Evolutionary conservation across 2,329 filamentous ascomycete genomes (phyloP), one percentile per base, ranked within the genome.

Genomic region (Ophiocordyceps camponoti-leonardi): DNA sequence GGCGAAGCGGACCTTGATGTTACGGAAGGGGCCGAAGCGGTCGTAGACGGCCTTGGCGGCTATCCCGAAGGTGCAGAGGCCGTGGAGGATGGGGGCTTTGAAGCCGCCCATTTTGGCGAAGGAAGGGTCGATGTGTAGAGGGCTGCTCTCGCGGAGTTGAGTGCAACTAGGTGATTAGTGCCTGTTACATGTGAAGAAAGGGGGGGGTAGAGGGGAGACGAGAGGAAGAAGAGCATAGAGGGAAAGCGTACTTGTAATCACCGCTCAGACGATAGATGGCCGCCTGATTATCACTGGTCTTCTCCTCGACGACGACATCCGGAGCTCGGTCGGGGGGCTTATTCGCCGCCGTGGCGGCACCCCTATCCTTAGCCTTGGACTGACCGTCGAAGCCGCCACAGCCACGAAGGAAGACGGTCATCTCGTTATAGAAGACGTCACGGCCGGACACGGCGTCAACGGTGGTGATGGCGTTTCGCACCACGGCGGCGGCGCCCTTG

Each of bases 41-140:
- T 86, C 76, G 61, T 88, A 83, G 37, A 98, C 79, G 49, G 90
- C 87, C 73, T 94, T 95, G 52, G 82, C 86, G 16, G 85, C 81
- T 52, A 96, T 78, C 54, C 92, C 92, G 57, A 98, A 90, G 61
- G 81, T 92, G 75, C 87, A 94, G 35, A 98, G 77, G n/a, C 92
- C 92, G 69, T 98, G 92, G 45, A 98, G 72, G 60, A 98, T 98
- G 13, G 92, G 92, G 26, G 71, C 77, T 67, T 92, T 83, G 78
- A 98, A 98, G 48, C 92, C 92, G 48, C 90, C 92, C 55, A 94
- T 81, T 69, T 92, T 92, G 67, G 86, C 86, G 65, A 98, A 96
- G 44, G 79, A 75, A 1, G 92, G 92, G 63, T 98, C 92, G 50
- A 98, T 83, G 68, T 98, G 92, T 2, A 98, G 79, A 14, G 92